Conservation (phyloP, 2,329 filamentous ascomycete species). For the Arachnomyces sp. region DNA sequence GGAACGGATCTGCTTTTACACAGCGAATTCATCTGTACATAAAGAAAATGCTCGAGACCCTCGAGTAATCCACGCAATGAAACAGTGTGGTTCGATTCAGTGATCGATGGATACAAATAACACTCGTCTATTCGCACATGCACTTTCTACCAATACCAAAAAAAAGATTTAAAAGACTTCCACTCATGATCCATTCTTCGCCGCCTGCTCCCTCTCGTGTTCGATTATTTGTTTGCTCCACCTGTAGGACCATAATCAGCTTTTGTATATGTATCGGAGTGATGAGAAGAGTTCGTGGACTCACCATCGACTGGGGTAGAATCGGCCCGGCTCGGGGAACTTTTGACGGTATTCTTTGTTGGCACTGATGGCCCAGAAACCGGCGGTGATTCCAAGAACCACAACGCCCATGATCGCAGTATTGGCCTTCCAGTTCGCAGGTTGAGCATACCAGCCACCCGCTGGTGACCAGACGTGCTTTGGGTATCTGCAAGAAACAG, state of each 20-base stretch:
- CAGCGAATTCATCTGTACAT: conserved; percentile 39
- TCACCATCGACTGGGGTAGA: conserved; percentile 79
- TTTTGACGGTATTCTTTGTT: conserved; percentile 64
- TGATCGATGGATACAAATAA: conserved; percentile 5
- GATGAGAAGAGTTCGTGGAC: conserved; percentile 27
- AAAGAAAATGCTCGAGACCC: conserved; percentile 32
- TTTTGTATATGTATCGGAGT: conserved; percentile 6
- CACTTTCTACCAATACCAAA: conserved; percentile 6
- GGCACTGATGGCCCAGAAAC: conserved; percentile 66
- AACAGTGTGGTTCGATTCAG: conserved; percentile 15
- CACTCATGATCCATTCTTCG: conserved; percentile 33
- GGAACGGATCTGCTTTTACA: conserved; percentile 39
- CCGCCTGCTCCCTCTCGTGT: conserved; percentile 50
- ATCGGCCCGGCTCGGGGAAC: conserved; percentile 69
- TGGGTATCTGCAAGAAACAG: conserved; percentile 62
- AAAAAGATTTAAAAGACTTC: conserved; percentile 1
- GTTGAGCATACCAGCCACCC: conserved; percentile 95
- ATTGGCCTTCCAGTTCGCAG: conserved; percentile 90
- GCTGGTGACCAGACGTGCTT: conserved; percentile 99
- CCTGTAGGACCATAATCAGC: conserved; percentile 36
- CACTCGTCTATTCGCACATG: conserved; percentile 2
- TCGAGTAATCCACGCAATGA: conserved; percentile 31
- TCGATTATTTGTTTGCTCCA: conserved; percentile 67
- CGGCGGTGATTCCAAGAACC: conserved; percentile 59
- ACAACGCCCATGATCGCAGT: conserved; percentile 67